phyloP scores from a whole-genome alignment of 345 rosid species.

The Conringia planisiliqua region DNA sequence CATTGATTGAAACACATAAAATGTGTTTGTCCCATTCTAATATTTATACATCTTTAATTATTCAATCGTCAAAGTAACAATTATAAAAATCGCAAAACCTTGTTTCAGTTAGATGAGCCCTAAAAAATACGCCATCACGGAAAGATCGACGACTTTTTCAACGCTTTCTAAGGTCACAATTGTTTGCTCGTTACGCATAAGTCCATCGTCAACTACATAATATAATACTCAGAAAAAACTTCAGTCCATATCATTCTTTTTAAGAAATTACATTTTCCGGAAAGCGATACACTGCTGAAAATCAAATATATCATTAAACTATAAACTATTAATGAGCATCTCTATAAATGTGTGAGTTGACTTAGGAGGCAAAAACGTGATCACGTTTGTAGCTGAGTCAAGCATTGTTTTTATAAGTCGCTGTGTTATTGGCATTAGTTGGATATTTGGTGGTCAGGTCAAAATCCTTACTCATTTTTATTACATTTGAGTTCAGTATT shows the following conservation, averaged over 20 bases:
- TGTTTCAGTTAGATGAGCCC: background rate
- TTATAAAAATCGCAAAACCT: background rate
- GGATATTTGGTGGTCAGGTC: background rate
- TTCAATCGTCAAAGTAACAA: background rate
- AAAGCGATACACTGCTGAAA: slow-evolving; percentile 1
- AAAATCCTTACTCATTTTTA: background rate
- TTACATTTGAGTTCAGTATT: background rate
- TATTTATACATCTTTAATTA: background rate
- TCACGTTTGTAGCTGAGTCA: slow-evolving; percentile 17
- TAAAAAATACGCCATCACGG: background rate
- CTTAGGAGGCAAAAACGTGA: background rate
- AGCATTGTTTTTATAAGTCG: background rate
- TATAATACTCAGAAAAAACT: background rate
- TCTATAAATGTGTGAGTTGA: slow-evolving; percentile 7
- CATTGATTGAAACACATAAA: background rate
- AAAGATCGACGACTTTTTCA: slow-evolving; percentile 22
- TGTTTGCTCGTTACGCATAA: slow-evolving; percentile 18
- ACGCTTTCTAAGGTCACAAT: background rate
- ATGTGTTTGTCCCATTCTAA: background rate
- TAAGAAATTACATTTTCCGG: background rate
- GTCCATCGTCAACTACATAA: slow-evolving; percentile 12
- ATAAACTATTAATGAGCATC: background rate
- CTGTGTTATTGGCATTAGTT: background rate
- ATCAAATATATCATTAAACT: background rate
- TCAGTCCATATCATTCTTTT: background rate